Conservation (phyloP, 1,139 yeast species). For the Saccharomycopsis crataegensis region DNA sequence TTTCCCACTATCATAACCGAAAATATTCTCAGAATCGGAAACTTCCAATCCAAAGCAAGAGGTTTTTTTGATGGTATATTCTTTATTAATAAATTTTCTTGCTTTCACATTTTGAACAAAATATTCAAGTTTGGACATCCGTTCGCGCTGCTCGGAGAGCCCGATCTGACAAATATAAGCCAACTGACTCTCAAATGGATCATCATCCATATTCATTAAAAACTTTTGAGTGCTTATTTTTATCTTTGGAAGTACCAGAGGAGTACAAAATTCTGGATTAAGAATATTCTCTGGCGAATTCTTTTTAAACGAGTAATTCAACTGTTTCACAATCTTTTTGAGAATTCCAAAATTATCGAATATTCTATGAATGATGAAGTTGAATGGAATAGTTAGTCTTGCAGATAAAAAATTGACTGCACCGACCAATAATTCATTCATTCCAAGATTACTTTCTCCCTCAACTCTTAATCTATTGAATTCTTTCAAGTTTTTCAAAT, state of each 20-base stretch:
- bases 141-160: constrained; percentile 54
- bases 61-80: not conserved
- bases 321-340: constrained; percentile 48
- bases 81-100: not conserved
- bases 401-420: constrained; percentile 31
- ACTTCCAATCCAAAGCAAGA: not conserved
- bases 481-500: constrained; percentile 23
- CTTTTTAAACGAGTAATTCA: constrained; percentile 39
- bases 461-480: constrained; percentile 26
- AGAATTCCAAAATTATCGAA: constrained; percentile 56
- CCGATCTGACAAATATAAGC: constrained; percentile 75
- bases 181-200: constrained; percentile 78
- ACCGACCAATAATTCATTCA: constrained; percentile 38
- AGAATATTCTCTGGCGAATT: constrained; percentile 32
- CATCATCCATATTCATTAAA: constrained; percentile 49
- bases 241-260: constrained; percentile 43
- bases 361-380: constrained; percentile 49
- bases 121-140: constrained; percentile 28
- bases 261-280: constrained; percentile 29
- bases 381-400: constrained; percentile 35
- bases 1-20: not conserved
- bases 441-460: constrained; percentile 25
- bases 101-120: constrained; percentile 4
- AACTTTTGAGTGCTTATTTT: constrained; percentile 39
- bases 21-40: constrained; percentile 1